Percentiles rank a stretch among this genome's conserved stretches.
phyloP scores from a whole-genome alignment of 176 grass and related monocot genomes.

The Themeda triandra region DNA sequence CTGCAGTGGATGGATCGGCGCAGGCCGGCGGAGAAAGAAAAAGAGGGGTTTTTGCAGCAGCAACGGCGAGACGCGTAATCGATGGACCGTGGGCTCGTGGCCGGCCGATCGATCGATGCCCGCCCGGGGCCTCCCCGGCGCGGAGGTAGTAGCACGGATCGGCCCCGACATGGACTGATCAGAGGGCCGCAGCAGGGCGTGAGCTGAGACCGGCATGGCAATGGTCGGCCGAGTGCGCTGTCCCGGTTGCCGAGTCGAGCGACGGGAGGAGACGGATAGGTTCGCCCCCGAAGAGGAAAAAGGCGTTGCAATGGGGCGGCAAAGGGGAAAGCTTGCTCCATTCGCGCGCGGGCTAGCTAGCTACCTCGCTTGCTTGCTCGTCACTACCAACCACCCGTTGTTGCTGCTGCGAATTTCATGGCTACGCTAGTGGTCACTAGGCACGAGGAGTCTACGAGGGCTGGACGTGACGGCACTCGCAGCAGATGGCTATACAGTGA shows the following conservation, averaged over 20 bases:
- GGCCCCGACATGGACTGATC: slow-evolving; percentile 13
- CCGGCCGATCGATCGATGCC: background rate
- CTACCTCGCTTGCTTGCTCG: background rate
- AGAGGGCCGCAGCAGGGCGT: background rate
- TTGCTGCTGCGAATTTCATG: background rate
- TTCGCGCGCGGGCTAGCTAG: background rate
- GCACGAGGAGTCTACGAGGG: background rate
- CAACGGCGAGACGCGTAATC: background rate
- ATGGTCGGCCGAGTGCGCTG: background rate
- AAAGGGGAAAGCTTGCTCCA: background rate
- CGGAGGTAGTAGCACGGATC: slow-evolving; percentile 1
- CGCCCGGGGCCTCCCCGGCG: no score
- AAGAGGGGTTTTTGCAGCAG: background rate
- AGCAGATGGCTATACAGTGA: background rate
- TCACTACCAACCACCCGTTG: background rate
- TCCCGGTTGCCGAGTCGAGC: background rate
- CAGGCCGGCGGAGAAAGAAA: background rate
- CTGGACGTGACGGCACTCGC: background rate
- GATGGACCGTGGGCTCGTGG: background rate
- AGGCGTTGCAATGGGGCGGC: background rate
- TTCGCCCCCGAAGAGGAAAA: background rate
- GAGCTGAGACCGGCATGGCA: background rate
- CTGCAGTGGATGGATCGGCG: background rate
- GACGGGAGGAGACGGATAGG: background rate
- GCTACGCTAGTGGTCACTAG: background rate